Conservation (phyloP, 1,284 basidiomycete genomes). For the Ceratobasidium theobromae region DNA sequence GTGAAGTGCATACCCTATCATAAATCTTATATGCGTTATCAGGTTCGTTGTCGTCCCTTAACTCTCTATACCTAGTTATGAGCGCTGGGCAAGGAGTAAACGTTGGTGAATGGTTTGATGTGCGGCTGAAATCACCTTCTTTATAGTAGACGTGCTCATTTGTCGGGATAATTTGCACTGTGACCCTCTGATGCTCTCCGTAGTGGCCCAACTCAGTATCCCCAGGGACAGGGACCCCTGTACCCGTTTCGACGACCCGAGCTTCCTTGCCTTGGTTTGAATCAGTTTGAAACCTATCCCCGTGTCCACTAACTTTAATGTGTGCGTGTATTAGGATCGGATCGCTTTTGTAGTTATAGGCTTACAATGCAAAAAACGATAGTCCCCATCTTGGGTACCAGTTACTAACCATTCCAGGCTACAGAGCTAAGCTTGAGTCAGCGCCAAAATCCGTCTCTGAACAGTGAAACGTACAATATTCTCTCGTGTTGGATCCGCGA, state of each 20-base stretch:
- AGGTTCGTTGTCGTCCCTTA: background rate
- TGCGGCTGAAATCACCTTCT: background rate
- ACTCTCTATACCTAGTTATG: background rate
- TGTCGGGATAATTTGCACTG: background rate
- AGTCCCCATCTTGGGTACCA: background rate
- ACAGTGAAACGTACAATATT: background rate
- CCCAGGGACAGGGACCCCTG: too few species aligned
- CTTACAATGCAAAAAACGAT: slow-evolving; percentile 4
- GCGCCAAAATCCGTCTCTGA: background rate
- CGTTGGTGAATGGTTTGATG: background rate
- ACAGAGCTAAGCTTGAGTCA: too few species aligned
- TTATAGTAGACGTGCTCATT: background rate
- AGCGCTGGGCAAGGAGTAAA: background rate
- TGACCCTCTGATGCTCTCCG: background rate
- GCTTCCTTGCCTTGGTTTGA: background rate
- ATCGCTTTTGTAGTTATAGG: too few species aligned
- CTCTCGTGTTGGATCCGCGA: background rate
- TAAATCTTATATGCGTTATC: background rate
- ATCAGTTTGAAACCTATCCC: background rate
- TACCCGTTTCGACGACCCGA: background rate
- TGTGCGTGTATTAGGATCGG: too few species aligned
- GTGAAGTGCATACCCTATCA: background rate
- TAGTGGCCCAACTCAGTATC: background rate
- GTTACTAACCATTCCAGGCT: background rate
- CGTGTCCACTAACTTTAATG: background rate